phyloP scores from a whole-genome alignment of 371 early-diverging fungal genomes.

The Entomophthora muscae region DNA sequence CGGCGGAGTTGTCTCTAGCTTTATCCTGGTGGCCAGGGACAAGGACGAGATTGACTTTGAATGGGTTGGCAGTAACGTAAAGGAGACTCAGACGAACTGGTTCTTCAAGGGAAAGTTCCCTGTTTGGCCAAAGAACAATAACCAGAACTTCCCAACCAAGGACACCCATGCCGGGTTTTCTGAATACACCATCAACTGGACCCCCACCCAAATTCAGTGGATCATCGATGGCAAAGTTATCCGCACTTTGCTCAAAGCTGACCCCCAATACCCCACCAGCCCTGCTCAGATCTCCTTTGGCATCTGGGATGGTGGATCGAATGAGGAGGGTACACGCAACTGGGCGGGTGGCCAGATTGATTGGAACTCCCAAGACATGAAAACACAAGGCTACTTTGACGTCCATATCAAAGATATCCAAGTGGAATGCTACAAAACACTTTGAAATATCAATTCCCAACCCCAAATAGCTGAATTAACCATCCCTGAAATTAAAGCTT shows the following conservation, averaged over 20 bases:
- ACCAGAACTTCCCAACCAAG: constrained; percentile 10
- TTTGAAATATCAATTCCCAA: too few species aligned
- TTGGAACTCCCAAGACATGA: constrained; percentile 8
- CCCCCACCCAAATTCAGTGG: too few species aligned
- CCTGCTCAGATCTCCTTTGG: constrained; percentile 34
- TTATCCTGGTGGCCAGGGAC: constrained; percentile 17
- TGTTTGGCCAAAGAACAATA: too few species aligned
- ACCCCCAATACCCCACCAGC: constrained; percentile 30
- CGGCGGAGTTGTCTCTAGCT: constrained; percentile 16
- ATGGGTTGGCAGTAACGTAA: constrained; percentile 13
- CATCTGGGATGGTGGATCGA: constrained; percentile 45
- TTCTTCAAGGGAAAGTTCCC: constrained; percentile 11
- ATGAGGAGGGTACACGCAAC: constrained; percentile 10
- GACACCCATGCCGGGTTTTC: constrained; percentile 30
- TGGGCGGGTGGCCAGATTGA: constrained; percentile 19
- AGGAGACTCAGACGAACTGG: constrained; percentile 13
- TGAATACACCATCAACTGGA: constrained; percentile 30
- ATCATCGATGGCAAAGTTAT: constrained; percentile 28
- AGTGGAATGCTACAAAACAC: too few species aligned
- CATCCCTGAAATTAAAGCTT: too few species aligned
- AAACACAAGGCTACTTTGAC: too few species aligned
- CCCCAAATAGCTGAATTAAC: too few species aligned
- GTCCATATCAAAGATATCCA: too few species aligned
- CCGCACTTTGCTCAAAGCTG: constrained; percentile 18
- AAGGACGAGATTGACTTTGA: constrained; percentile 23